These are phyloP conservation scores for Fomitopsis pinicola DNA, from an alignment of 1,284 basidiomycete species.

Conservation along the genomic window DNA sequence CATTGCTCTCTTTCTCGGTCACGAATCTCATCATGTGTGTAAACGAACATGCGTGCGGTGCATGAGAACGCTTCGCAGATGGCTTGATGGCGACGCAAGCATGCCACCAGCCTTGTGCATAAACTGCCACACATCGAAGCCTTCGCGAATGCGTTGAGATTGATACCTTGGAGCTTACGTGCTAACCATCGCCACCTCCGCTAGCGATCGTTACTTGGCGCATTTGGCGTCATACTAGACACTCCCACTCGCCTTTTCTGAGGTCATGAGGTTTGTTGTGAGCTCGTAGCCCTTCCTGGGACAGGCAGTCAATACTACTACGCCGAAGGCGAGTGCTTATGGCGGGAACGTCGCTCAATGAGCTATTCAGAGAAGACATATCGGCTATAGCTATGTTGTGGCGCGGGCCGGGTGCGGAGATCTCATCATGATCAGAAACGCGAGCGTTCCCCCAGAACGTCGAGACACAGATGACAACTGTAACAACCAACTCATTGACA, in stretches of 20 bases:
- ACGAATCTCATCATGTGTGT: neutral
- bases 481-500: neutral
- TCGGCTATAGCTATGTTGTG: neutral
- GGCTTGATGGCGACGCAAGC: no score
- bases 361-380: neutral
- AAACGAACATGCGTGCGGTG: neutral
- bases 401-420: neutral
- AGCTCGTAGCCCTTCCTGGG: neutral
- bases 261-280: neutral
- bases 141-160: neutral
- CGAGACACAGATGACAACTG: neutral
- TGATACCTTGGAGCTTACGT: neutral
- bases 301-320: neutral
- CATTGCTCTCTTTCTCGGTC: constrained; percentile 1
- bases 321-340: neutral
- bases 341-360: neutral
- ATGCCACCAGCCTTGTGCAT: no score
- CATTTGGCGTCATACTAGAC: neutral
- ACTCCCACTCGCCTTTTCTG: neutral
- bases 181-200: neutral
- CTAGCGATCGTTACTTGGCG: neutral
- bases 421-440: constrained; percentile 1
- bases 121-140: no score
- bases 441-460: neutral
- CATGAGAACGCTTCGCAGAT: neutral